Evolutionary conservation across 352 stramenopile genomes (phyloP).

Genomic region (Albugo laibachii): DNA sequence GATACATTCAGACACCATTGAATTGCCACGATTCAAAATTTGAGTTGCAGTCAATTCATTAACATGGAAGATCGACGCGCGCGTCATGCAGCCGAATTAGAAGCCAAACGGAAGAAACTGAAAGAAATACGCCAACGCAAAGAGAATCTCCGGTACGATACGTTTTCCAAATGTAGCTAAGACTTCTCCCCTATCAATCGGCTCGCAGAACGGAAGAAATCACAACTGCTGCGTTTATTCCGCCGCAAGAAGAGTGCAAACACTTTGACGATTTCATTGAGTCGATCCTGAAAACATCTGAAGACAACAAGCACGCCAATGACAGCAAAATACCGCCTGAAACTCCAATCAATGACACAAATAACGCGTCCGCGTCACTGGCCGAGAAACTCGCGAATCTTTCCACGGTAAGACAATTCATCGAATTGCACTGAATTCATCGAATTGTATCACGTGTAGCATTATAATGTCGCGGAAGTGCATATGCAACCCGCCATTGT

Average conservation of each 20-base stretch:
- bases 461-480: conserved; percentile 49
- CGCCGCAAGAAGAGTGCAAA: conserved; percentile 14
- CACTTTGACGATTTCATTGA: conserved; percentile 76
- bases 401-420: conserved; percentile 24
- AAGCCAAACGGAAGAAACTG: conserved; percentile 79
- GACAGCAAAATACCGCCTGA: conserved; percentile 7
- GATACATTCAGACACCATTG: too few species aligned
- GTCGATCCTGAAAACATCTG: conserved; percentile 45
- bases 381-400: conserved; percentile 55
- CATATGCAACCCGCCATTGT: conserved; percentile 63
- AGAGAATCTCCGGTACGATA: conserved; percentile 34
- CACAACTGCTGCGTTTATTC: too few species aligned
- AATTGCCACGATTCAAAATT: too few species aligned
- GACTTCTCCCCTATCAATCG: too few species aligned
- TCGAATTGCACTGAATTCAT: not conserved
- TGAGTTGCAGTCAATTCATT: too few species aligned
- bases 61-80: conserved; percentile 13
- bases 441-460: conserved; percentile 7
- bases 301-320: conserved; percentile 1
- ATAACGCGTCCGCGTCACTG: conserved; percentile 17
- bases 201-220: too few species aligned
- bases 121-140: conserved; percentile 78
- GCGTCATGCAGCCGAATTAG: conserved; percentile 68
- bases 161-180: too few species aligned
- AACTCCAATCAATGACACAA: not conserved